Evolutionary conservation across 1,284 basidiomycete species (phyloP).

Genomic region (Leccinum huronense): DNA sequence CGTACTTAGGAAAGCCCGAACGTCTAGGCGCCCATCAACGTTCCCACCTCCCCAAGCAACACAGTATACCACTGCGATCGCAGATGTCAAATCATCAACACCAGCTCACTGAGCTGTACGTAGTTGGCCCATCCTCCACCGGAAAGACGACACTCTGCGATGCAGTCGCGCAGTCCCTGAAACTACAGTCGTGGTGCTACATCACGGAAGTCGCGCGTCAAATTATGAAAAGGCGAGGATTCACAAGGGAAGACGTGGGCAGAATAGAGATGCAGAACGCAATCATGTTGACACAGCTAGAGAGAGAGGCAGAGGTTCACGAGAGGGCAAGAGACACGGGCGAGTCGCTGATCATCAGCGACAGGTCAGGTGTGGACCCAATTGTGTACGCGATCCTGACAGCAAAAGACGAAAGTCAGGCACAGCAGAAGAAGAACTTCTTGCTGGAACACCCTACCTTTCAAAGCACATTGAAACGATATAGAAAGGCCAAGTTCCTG

Average conservation of each 20-base stretch:
- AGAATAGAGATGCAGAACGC: constrained; percentile 58
- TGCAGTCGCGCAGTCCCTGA: constrained; percentile 44
- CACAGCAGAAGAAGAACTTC: constrained; percentile 33
- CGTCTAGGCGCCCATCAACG: constrained; percentile 8
- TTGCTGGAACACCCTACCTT: constrained; percentile 42
- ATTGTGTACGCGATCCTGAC: constrained; percentile 58
- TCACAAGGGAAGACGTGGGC: constrained; percentile 48
- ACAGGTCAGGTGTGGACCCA: constrained; percentile 62
- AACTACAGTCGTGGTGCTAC: constrained; percentile 38
- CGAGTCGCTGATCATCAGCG: constrained; percentile 47
- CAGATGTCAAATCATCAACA: constrained; percentile 19
- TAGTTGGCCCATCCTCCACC: constrained; percentile 62
- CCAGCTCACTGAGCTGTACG: constrained; percentile 35
- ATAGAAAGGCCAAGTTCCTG: constrained; percentile 45
- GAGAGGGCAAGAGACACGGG: constrained; percentile 18
- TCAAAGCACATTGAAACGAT: constrained; percentile 41
- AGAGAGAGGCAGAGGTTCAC: constrained; percentile 40
- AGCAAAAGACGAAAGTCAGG: constrained; percentile 38
- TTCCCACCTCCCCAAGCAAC: constrained; percentile 22
- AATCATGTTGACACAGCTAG: constrained; percentile 55
- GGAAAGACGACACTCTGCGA: constrained; percentile 65
- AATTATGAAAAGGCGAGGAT: constrained; percentile 52
- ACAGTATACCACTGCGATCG: constrained; percentile 2
- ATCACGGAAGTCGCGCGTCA: constrained; percentile 60
- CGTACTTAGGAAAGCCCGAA: constrained; percentile 19